phyloP scores from a whole-genome alignment of 306 rosid species.

The Cucurbita argyrosperma region DNA sequence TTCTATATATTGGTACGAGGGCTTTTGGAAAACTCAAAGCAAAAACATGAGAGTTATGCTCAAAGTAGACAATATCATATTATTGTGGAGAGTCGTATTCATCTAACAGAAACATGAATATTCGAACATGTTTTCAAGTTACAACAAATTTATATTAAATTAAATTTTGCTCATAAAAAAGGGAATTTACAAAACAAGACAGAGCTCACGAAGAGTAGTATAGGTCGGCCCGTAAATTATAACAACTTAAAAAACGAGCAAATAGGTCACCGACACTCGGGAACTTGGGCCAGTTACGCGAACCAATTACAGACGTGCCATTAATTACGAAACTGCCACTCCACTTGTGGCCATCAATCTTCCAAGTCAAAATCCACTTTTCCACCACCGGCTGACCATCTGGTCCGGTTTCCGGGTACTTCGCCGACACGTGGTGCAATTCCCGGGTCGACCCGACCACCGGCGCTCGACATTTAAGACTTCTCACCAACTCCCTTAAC shows the following conservation, averaged over 20 bases:
- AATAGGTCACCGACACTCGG: background rate
- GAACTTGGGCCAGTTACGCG: background rate
- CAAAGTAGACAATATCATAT: too few relatives aligned
- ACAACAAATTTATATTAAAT: too few relatives aligned
- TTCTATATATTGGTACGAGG: too few relatives aligned
- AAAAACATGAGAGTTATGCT: too few relatives aligned
- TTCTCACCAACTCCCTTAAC: background rate
- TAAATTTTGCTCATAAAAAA: too few relatives aligned
- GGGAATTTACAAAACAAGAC: background rate
- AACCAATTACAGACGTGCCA: background rate
- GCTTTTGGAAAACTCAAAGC: too few relatives aligned
- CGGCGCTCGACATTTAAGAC: background rate
- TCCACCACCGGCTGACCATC: background rate
- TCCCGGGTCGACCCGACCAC: constrained; percentile 2
- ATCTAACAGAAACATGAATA: too few relatives aligned
- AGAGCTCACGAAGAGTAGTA: background rate
- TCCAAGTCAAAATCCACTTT: constrained; percentile 5
- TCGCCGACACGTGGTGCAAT: background rate
- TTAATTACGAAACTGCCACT: background rate
- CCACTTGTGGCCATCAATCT: background rate
- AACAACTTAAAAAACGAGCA: background rate
- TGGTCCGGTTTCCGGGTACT: background rate
- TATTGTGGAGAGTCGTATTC: too few relatives aligned
- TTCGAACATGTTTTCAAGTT: too few relatives aligned
- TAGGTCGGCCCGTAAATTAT: background rate